These are phyloP conservation scores for Tilletia setariae DNA, from an alignment of 1,284 basidiomycete genomes.

Conservation along the genomic window DNA sequence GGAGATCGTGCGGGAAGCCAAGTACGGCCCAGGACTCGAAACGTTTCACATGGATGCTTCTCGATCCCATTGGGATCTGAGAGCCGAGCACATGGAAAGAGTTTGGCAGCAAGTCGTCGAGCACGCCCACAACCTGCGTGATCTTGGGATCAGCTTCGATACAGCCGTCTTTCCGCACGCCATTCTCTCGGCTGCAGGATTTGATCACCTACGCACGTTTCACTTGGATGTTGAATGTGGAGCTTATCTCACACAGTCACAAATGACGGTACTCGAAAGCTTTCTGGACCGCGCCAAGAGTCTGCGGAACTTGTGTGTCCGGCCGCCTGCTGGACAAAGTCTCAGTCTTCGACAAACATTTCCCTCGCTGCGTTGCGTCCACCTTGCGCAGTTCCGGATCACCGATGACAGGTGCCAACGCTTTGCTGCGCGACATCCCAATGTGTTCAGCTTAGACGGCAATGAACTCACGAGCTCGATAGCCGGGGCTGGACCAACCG, in stretches of 20 bases:
- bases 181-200: background rate
- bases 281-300: background rate
- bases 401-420: no score
- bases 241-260: no score
- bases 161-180: background rate
- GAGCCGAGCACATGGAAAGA: background rate
- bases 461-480: no score
- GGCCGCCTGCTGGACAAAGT: background rate
- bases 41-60: background rate
- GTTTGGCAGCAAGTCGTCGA: background rate
- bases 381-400: no score
- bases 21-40: background rate
- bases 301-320: background rate
- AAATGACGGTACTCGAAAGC: background rate
- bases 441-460: no score
- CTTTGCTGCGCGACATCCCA: no score
- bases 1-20: background rate
- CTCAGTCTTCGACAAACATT: background rate
- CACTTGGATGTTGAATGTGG: background rate
- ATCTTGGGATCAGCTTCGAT: background rate
- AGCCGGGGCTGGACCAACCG: no score
- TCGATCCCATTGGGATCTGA: background rate
- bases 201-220: background rate
- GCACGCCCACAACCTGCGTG: background rate
- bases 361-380: background rate